Conservation (phyloP, 257 asterid genomes). For the Paulownia fortunei region DNA sequence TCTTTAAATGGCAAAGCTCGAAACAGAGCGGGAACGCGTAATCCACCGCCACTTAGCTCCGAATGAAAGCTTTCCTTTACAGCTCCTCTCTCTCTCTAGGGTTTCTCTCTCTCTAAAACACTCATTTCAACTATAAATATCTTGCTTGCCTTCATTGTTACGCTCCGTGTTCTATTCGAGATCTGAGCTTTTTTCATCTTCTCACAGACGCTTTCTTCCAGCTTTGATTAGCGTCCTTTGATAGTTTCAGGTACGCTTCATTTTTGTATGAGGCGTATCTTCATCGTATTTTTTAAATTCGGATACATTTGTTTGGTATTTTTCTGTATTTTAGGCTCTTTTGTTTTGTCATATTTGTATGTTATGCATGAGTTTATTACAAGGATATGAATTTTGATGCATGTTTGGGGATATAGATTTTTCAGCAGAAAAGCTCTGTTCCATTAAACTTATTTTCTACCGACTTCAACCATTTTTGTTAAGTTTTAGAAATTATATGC, state of each 20-base stretch:
- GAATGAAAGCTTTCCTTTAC: conserved; percentile 39
- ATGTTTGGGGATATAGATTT: background rate
- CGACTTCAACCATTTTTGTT: background rate
- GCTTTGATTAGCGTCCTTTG: conserved; percentile 20
- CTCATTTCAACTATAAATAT: conserved; percentile 40
- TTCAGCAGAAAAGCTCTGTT: background rate
- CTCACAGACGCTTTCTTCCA: conserved; percentile 39
- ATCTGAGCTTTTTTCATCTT: conserved; percentile 53
- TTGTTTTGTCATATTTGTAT: background rate
- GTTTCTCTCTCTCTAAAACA: conserved; percentile 27
- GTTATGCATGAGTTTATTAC: conserved; percentile 26
- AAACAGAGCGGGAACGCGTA: conserved; percentile 58
- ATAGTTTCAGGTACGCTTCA: conserved; percentile 34
- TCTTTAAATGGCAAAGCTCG: conserved; percentile 39
- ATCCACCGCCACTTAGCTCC: conserved; percentile 39
- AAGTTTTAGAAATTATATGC: too few species aligned
- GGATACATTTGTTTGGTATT: conserved; percentile 26
- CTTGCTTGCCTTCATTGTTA: conserved; percentile 47
- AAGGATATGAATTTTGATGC: conserved; percentile 13
- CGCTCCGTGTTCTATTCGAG: conserved; percentile 45
- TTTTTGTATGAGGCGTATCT: background rate
- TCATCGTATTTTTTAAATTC: conserved; percentile 13
- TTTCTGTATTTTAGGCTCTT: conserved; percentile 7
- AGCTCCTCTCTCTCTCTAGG: conserved; percentile 50
- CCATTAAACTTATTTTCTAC: background rate